Evolutionary conservation across 805 yeast species (phyloP), one percentile per base, ranked within the genome.

Genomic region (Candida broadrunensis): DNA sequence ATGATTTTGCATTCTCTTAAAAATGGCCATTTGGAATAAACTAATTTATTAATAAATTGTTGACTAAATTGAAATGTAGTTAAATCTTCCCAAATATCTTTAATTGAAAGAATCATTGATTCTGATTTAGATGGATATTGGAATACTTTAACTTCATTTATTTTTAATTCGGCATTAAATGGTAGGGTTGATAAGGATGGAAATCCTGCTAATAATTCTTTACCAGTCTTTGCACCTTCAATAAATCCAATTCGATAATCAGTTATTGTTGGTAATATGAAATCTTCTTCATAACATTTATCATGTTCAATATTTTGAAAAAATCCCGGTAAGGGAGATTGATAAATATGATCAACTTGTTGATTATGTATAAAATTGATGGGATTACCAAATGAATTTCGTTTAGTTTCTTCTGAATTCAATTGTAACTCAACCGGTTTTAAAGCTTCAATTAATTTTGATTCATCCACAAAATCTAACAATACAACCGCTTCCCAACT

Each of bases 401-500:
- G 79, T 36, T 55, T 53, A 40, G 70, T 70, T 57, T 93, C 99
- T 37, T 80, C 91, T 0, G 84, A 77, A 1, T 81, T 68, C 42
- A 93, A 67, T 45, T 72, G 74, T 1, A 66, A 54, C 42, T 87
- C 85, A 32, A 73, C 63, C 2, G 95, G 87, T 36, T 65, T 70
- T 77, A 93, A 77, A 1, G 91, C 91, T 3, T 73, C 80, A 24
- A 84, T 66, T 42, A 93, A 73, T 45, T 93, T 75, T 23, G 77
- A 63, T 54, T 85, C 88, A 50, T 93, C 97, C 35, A 93, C 97
- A 72, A 93, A 93, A 4, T 95, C 83, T 43, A 93, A 76, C 53
- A 88, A 76, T 5, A 93, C 96, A 41, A 93, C 97, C 9, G 97
- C 97, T 67, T 93, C 98, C 99, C 99, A 93, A 37, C 88, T 84